Percentiles rank a stretch among this genome's conserved stretches.
phyloP scores from a whole-genome alignment of 2,329 filamentous ascomycete genomes.

The Fusarium compactum region DNA sequence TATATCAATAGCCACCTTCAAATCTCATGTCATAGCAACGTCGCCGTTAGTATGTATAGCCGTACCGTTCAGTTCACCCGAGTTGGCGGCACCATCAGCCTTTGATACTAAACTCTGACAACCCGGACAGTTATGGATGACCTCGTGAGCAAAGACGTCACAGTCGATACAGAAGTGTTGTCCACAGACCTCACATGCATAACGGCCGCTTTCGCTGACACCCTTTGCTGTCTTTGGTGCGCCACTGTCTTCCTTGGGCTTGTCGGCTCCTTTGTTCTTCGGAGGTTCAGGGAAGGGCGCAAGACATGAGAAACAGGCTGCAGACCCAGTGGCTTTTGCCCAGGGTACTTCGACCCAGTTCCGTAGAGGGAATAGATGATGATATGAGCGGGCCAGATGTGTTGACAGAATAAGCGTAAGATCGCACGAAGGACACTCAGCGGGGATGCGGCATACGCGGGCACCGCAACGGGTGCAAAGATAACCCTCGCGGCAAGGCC shows the following conservation, averaged over 20 bases:
- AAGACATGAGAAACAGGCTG: conserved; percentile 83
- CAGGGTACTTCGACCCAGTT: conserved; percentile 95
- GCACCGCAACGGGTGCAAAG: conserved; percentile 87
- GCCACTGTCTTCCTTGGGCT: conserved; percentile 39
- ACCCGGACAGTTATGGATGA: conserved; percentile 95
- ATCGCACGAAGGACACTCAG: conserved; percentile 90
- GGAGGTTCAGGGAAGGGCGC: conserved; percentile 72
- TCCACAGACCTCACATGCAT: conserved; percentile 87
- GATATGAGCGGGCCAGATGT: conserved; percentile 91
- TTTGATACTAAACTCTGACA: conserved; percentile 70
- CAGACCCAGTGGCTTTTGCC: conserved; percentile 72
- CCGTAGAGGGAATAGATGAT: conserved; percentile 88
- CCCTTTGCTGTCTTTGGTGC: conserved; percentile 61
- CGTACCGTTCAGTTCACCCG: conserved; percentile 48
- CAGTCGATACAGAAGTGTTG: conserved; percentile 99
- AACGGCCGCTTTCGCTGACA: conserved; percentile 86
- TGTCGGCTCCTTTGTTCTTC: conserved; percentile 38
- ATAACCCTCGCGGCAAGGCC: conserved; percentile 86
- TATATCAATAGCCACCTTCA: neutral
- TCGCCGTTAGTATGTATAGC: conserved; percentile 53
- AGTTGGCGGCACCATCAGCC: conserved; percentile 27
- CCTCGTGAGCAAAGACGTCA: conserved; percentile 93
- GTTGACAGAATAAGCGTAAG: conserved; percentile 95
- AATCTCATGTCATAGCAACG: conserved; percentile 56
- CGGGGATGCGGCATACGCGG: conserved; percentile 90